Percentiles rank a stretch among this genome's conserved stretches.
Evolutionary conservation across 2,329 filamentous ascomycete genomes (phyloP).

Genomic region (Chaetomium sp.): DNA sequence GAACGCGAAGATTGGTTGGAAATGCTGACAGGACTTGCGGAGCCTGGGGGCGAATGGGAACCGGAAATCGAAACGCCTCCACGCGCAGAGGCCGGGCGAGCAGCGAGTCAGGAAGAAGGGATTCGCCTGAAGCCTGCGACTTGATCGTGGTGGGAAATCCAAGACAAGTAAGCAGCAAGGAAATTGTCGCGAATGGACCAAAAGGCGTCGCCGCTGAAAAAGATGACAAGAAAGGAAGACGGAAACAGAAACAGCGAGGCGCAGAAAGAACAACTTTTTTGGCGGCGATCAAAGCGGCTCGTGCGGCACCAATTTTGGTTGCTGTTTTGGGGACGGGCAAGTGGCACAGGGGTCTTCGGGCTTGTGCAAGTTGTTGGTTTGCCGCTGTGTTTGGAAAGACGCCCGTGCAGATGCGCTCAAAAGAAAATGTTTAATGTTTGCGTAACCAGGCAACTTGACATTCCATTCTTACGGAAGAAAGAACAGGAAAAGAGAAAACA

Average conservation of each 20-base stretch:
- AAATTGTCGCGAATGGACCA: background rate
- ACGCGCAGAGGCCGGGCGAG: background rate
- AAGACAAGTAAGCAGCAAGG: too few species aligned
- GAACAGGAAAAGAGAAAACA: too few species aligned
- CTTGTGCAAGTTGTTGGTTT: background rate
- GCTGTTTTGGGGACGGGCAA: slow-evolving; percentile 1
- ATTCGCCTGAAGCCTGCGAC: background rate
- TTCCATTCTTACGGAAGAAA: too few species aligned
- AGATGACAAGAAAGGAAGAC: background rate
- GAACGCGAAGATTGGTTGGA: background rate
- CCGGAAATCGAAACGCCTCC: background rate
- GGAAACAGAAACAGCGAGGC: background rate
- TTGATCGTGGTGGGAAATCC: too few species aligned
- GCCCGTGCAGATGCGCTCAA: background rate
- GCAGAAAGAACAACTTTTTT: background rate
- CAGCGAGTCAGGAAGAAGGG: slow-evolving; percentile 5
- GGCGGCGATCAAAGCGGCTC: slow-evolving; percentile 5
- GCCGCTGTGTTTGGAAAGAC: background rate
- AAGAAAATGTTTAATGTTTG: background rate
- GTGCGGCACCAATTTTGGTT: slow-evolving; percentile 6
- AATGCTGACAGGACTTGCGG: background rate
- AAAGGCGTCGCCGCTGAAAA: too few species aligned
- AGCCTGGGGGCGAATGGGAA: slow-evolving; percentile 9
- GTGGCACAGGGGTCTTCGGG: background rate
- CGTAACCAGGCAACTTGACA: too few species aligned